Percentiles rank a stretch among this genome's conserved stretches.
These are phyloP conservation scores for Laburnicola sp. DNA, from an alignment of 2,329 filamentous ascomycete species.

Conservation along the genomic window DNA sequence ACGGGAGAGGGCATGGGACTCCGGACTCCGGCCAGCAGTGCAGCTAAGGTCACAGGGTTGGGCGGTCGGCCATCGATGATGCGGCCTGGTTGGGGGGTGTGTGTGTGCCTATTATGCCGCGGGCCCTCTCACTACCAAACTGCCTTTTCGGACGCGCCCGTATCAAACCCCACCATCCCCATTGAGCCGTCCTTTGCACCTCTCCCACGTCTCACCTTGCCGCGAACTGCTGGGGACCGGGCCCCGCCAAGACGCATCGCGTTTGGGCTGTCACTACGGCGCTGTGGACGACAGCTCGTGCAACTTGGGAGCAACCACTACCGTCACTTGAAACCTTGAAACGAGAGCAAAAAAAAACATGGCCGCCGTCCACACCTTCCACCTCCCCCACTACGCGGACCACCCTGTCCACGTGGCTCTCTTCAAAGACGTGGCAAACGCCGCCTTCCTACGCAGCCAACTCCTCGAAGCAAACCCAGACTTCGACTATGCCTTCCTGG, in stretches of 20 bases:
- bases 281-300: neutral
- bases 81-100: no score
- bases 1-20: no score
- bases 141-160: no score
- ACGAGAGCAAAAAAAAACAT: slow-evolving; percentile 36
- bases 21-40: no score
- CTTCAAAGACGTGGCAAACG: slow-evolving; percentile 77
- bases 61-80: no score
- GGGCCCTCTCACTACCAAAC: no score
- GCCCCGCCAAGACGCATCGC: slow-evolving; percentile 13
- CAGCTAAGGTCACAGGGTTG: no score
- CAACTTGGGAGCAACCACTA: neutral
- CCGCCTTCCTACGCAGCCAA: slow-evolving; percentile 76
- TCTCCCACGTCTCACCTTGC: neutral
- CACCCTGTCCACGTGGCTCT: slow-evolving; percentile 73
- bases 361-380: slow-evolving; percentile 65
- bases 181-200: no score
- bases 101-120: no score
- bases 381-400: slow-evolving; percentile 74
- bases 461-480: slow-evolving; percentile 80
- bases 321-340: no score
- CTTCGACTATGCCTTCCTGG: slow-evolving; percentile 93
- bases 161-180: no score
- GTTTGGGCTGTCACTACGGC: slow-evolving; percentile 7
- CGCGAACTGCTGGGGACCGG: slow-evolving; percentile 16